Evolutionary conservation across 805 yeast genomes (phyloP).

Genomic region (Cyberlindnera euphorbiae): DNA sequence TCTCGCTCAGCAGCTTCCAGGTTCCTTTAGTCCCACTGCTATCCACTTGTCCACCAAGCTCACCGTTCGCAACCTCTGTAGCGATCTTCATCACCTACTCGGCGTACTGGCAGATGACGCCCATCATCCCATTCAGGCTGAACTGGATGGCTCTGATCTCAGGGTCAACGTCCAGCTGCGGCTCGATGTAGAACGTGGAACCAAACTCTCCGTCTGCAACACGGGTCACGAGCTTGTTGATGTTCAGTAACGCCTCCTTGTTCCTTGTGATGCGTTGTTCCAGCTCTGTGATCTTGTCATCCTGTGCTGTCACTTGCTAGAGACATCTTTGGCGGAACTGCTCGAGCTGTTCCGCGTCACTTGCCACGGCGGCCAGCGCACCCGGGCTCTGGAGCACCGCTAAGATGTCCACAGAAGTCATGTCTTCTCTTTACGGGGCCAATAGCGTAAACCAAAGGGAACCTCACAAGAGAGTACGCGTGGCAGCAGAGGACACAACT

Average conservation of each 20-base stretch:
- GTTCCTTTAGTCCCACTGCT: conserved; percentile 83
- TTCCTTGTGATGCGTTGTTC: conserved; percentile 7
- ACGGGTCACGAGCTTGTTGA: conserved; percentile 29
- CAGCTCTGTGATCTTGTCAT: conserved; percentile 3
- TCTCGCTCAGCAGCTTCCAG: conserved; percentile 81
- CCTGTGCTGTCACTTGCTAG: conserved; percentile 4
- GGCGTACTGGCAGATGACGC: conserved; percentile 65
- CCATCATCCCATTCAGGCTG: conserved; percentile 86
- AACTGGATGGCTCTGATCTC: conserved; percentile 73
- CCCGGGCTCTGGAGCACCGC: conserved; percentile 6
- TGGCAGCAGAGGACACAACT: background rate
- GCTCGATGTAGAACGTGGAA: conserved; percentile 60
- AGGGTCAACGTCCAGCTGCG: conserved; percentile 64
- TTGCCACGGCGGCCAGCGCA: conserved; percentile 6
- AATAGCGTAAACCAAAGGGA: too few relatives aligned
- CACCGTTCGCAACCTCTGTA: conserved; percentile 87
- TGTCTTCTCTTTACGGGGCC: too few relatives aligned
- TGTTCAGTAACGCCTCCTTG: conserved; percentile 7
- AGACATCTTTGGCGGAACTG: conserved; percentile 8
- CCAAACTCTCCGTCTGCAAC: conserved; percentile 88
- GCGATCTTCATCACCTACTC: conserved; percentile 73
- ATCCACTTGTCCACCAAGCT: conserved; percentile 84
- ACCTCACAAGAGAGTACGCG: too few relatives aligned
- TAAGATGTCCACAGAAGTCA: conserved; percentile 9
- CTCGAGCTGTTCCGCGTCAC: conserved; percentile 9